Base-by-base conservation (phyloP, 1,284 basidiomycete genomes). In the Boletus semigastroideus region DNA sequence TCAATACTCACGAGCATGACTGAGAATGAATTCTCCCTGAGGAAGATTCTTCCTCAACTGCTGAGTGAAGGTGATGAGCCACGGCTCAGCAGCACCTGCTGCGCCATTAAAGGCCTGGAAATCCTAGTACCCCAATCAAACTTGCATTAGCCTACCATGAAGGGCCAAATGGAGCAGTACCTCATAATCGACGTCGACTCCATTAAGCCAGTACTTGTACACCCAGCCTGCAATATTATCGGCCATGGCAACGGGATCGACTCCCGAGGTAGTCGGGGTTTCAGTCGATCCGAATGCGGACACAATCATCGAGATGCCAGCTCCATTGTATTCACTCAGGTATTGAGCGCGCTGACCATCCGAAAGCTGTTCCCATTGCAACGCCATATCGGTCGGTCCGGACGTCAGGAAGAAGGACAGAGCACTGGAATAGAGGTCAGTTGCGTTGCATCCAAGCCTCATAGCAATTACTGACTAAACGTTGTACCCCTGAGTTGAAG, bases 151-250 rank as follows among this genome's bases (percentile, higher is more conserved):
- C 42, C n/a, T 9, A 22, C 10, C 28, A 8, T 36, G 16, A 19
- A 11, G 13, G 17, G 17, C 9, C 28, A 8, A 34, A n/a, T 1
- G 39, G 16, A 37, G n/a, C 13, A 22, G 25, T 36, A 51, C 49
- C 9, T 51, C 49, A 6, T 51, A 51, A 41, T 51, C 49, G 5
- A 51, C 11, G 17, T 51, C 49, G 14, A 25, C 39, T 6, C 49
- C 49, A 3, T 48, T 30, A 22, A 51, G 17, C 12, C 49, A 31
- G n/a, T 51, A 37, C 16, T 48, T 17, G 2, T 3, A 17, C 5
- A 51, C 44, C 49, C 49, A 51, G 5, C 31, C 28, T 16, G 38
- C 31, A 4, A 51, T 16, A 4, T 46, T 13, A 22, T 51, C 17
- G 11, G 39, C 49, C 5, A 36, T n/a, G 5, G n/a, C 9, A 10